Percentiles rank a stretch among this genome's conserved stretches.
Conservation (phyloP, 192 early-diverging fungal species). For the Backusella tuberculispora region DNA sequence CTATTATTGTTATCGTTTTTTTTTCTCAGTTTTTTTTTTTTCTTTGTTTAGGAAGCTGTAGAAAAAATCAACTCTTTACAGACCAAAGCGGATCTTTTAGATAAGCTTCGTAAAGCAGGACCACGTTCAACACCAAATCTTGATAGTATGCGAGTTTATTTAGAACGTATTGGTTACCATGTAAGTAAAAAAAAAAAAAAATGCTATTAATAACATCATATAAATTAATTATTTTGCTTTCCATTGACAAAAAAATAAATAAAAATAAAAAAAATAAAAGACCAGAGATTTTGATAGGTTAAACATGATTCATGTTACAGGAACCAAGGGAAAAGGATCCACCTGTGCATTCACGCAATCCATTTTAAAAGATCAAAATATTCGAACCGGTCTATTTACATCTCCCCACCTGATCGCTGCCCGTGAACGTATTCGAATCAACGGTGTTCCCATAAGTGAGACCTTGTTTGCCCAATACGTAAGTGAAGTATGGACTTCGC, state of each 20-base stretch:
- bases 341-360: constrained; percentile 83
- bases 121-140: constrained; percentile 61
- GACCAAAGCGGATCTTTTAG: constrained; percentile 85
- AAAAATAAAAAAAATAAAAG: constrained; percentile 38
- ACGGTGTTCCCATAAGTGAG: constrained; percentile 78
- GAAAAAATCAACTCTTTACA: constrained; percentile 82
- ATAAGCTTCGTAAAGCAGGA: constrained; percentile 70
- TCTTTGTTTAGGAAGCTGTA: constrained; percentile 66
- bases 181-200: constrained; percentile 38
- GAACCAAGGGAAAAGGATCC: constrained; percentile 90
- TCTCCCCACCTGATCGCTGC: constrained; percentile 93
- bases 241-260: constrained; percentile 28
- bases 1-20: too few relatives aligned
- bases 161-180: constrained; percentile 72
- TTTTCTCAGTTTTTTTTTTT: background rate
- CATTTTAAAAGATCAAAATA: constrained; percentile 59
- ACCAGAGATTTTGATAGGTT: constrained; percentile 72
- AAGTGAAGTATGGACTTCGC: constrained; percentile 80
- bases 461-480: constrained; percentile 83
- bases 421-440: constrained; percentile 92
- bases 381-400: constrained; percentile 81
- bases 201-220: background rate
- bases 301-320: constrained; percentile 80
- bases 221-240: constrained; percentile 21
- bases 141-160: constrained; percentile 66